Conservation (phyloP, 2,329 filamentous ascomycete genomes). For the Diaporthe vexans region DNA sequence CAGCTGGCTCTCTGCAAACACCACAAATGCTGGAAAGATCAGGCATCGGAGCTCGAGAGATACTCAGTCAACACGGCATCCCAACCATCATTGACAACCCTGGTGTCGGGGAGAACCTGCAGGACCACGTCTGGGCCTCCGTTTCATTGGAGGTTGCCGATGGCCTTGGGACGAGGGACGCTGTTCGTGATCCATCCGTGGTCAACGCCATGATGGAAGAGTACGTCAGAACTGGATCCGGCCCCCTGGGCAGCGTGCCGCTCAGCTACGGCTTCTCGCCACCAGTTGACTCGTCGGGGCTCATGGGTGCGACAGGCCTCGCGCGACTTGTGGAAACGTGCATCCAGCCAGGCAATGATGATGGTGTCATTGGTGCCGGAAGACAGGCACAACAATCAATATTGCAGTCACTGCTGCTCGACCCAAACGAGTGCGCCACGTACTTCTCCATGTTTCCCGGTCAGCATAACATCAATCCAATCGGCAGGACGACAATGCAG, state of each 20-base stretch:
- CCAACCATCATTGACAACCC: not conserved
- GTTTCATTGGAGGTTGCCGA: not conserved
- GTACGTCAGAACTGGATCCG: not conserved
- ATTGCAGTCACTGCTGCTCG: not conserved
- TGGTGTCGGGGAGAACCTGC: not conserved
- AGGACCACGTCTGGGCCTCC: not conserved
- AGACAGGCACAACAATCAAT: too few relatives aligned
- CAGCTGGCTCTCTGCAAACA: constrained; percentile 56
- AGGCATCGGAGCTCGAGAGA: constrained; percentile 54
- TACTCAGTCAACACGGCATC: constrained; percentile 55
- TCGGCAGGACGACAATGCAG: not conserved
- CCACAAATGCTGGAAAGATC: constrained; percentile 53
- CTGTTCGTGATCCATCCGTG: not conserved
- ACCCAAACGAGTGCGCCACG: not conserved
- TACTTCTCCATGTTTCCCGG: not conserved
- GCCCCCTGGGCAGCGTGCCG: not conserved
- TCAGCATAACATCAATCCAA: not conserved
- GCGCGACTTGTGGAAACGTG: not conserved
- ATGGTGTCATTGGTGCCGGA: too few relatives aligned
- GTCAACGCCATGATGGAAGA: not conserved
- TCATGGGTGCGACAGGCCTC: not conserved
- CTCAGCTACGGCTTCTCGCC: not conserved
- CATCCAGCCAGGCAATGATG: too few relatives aligned
- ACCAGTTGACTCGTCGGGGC: not conserved
- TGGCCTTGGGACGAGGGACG: not conserved